These are phyloP conservation scores for Penicillium decumbens DNA, from an alignment of 2,329 filamentous ascomycete genomes.

Conservation along the genomic window DNA sequence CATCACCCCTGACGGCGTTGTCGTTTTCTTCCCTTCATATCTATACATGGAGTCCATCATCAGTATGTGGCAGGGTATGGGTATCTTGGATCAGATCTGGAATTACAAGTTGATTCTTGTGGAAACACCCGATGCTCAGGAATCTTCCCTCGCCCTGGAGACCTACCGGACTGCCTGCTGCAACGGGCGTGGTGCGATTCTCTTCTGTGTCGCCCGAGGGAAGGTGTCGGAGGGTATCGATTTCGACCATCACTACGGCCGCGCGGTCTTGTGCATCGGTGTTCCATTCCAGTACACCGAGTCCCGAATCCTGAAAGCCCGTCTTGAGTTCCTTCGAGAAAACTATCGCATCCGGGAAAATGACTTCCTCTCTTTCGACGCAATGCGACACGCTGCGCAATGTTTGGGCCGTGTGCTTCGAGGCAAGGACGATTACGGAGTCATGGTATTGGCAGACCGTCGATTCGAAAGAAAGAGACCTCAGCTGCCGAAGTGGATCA, in stretches of 20 bases:
- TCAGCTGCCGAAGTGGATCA: conserved; percentile 96
- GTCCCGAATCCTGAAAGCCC: conserved; percentile 90
- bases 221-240: conserved; percentile 98
- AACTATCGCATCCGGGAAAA: conserved; percentile 96
- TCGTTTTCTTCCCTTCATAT: conserved; percentile 99
- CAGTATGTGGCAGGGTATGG: conserved; percentile 99
- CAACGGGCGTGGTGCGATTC: conserved; percentile 87
- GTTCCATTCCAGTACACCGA: conserved; percentile 99
- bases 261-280: conserved; percentile 91
- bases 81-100: conserved; percentile 95
- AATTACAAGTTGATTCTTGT: conserved; percentile 98
- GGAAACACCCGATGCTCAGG: conserved; percentile 94
- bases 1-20: conserved; percentile 91
- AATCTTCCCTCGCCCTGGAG: conserved; percentile 90
- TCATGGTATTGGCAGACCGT: conserved; percentile 96
- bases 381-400: conserved; percentile 97
- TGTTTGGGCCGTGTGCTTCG: conserved; percentile 90
- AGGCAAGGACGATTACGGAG: conserved; percentile 98
- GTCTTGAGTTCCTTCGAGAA: conserved; percentile 92
- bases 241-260: conserved; percentile 97
- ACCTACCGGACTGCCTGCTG: conserved; percentile 97
- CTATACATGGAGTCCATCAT: conserved; percentile 99
- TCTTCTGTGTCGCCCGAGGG: conserved; percentile 91
- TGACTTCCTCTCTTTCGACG: conserved; percentile 96
- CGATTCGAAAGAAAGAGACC: conserved; percentile 86